Conservation (phyloP, 371 early-diverging fungal genomes). For the Rhizopus arrhizus region DNA sequence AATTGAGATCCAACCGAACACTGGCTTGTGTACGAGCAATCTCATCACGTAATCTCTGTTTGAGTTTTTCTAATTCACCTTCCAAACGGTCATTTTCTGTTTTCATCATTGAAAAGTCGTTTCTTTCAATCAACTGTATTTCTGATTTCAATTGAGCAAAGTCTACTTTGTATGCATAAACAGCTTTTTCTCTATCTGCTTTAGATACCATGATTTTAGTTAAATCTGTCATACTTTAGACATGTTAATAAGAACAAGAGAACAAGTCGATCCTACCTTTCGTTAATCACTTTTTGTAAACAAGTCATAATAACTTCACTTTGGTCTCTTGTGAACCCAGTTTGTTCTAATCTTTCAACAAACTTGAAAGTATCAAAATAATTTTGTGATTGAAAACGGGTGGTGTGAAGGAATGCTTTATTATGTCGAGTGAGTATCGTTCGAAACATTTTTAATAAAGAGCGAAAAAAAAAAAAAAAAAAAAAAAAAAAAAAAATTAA, state of each 20-base stretch:
- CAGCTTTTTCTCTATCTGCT: slow-evolving; percentile 84
- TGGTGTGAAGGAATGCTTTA: slow-evolving; percentile 1
- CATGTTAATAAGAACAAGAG: background rate
- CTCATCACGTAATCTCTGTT: slow-evolving; percentile 82
- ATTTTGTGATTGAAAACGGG: background rate
- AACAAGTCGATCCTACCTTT: slow-evolving; percentile 36
- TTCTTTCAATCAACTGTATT: slow-evolving; percentile 87
- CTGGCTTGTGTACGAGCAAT: slow-evolving; percentile 86
- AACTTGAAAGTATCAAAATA: slow-evolving; percentile 83
- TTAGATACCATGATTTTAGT: slow-evolving; percentile 75
- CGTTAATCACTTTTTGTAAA: slow-evolving; percentile 72
- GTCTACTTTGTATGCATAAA: slow-evolving; percentile 88
- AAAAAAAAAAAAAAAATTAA: background rate
- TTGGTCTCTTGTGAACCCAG: slow-evolving; percentile 76
- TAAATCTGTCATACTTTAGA: slow-evolving; percentile 61
- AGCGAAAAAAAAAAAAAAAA: background rate
- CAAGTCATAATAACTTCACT: slow-evolving; percentile 81
- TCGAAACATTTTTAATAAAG: background rate
- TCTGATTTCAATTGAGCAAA: slow-evolving; percentile 91
- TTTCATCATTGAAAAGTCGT: slow-evolving; percentile 85
- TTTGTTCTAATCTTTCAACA: slow-evolving; percentile 71
- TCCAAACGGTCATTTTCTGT: slow-evolving; percentile 81
- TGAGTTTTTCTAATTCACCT: slow-evolving; percentile 80
- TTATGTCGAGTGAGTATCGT: background rate
- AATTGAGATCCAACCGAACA: slow-evolving; percentile 83